A percentile compares a stretch with the other conserved stretches of the same genome.
phyloP scores from a whole-genome alignment of 2,329 filamentous ascomycete species.

The Xylariales sp. region DNA sequence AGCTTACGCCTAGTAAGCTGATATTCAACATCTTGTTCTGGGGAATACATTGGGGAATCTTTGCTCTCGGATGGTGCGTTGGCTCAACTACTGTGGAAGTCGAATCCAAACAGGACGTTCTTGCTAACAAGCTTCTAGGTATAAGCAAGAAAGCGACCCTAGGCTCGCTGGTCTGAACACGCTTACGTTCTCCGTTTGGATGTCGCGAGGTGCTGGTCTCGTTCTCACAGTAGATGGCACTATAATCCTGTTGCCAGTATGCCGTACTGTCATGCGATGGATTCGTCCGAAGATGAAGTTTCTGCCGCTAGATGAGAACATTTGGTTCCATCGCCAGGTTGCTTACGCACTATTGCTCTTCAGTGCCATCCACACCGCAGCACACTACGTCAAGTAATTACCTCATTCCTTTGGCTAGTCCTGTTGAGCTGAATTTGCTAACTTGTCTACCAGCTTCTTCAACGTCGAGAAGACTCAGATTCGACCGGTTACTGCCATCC shows the following conservation, averaged over 20 bases:
- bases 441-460: slow-evolving; percentile 68
- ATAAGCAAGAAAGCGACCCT: slow-evolving; percentile 65
- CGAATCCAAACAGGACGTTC: background rate
- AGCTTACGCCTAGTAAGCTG: slow-evolving; percentile 68
- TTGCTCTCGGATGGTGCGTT: slow-evolving; percentile 78
- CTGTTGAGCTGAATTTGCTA: background rate
- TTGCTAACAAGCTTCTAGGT: slow-evolving; percentile 48
- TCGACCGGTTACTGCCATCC: slow-evolving; percentile 71
- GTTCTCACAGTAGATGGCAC: slow-evolving; percentile 79
- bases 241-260: slow-evolving; percentile 90
- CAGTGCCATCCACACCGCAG: slow-evolving; percentile 68
- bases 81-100: too few relatives aligned
- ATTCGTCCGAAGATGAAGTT: slow-evolving; percentile 83
- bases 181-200: slow-evolving; percentile 87
- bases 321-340: slow-evolving; percentile 95
- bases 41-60: slow-evolving; percentile 72
- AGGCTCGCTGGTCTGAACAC: slow-evolving; percentile 74
- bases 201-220: slow-evolving; percentile 88
- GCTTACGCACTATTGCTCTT: slow-evolving; percentile 87
- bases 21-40: slow-evolving; percentile 80
- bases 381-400: slow-evolving; percentile 89
- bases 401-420: background rate
- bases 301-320: slow-evolving; percentile 90
- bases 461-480: slow-evolving; percentile 87
- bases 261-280: slow-evolving; percentile 80